Evolutionary conservation across 2,329 filamentous ascomycete genomes (phyloP).

Genomic region (Fusarium haematococcum): DNA sequence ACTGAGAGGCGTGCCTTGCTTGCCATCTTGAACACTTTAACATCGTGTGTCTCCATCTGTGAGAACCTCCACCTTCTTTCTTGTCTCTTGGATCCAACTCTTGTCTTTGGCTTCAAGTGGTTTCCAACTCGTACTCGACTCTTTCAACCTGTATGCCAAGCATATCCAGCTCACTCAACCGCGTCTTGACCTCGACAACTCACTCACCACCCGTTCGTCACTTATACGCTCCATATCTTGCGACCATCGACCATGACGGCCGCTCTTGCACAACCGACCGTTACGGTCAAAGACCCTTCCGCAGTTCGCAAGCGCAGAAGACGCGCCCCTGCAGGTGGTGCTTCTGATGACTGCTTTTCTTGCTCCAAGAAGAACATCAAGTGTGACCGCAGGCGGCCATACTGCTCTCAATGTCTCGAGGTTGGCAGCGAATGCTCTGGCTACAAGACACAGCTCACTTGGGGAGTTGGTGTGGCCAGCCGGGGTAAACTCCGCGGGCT

Average conservation of each 20-base stretch:
- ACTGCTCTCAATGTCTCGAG: constrained; percentile 94
- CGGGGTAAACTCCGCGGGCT: constrained; percentile 93
- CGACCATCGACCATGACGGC: constrained; percentile 59
- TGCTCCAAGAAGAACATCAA: constrained; percentile 86
- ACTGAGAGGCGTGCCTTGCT: constrained; percentile 27
- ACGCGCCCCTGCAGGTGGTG: constrained; percentile 88
- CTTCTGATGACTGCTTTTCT: constrained; percentile 94
- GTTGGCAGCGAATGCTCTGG: constrained; percentile 93
- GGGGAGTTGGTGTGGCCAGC: constrained; percentile 95
- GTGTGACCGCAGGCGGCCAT: constrained; percentile 92
- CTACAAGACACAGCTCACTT: constrained; percentile 96
- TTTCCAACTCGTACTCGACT: constrained; percentile 5
- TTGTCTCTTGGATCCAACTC: constrained; percentile 9
- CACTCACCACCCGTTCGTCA: constrained; percentile 4
- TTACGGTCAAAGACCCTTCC: constrained; percentile 62
- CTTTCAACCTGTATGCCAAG: constrained; percentile 20
- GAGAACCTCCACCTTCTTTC: constrained; percentile 21
- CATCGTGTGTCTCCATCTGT: constrained; percentile 18
- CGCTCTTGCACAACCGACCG: constrained; percentile 57
- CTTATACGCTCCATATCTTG: constrained; percentile 15
- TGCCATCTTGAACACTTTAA: constrained; percentile 30
- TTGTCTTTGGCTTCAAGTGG: constrained; percentile 16
- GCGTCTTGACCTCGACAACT: constrained; percentile 16
- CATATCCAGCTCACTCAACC: constrained; percentile 16
- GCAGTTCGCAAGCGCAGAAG: constrained; percentile 80